phyloP scores from a whole-genome alignment of 2,329 filamentous ascomycete species.

The Thielaviopsis euricoi region DNA sequence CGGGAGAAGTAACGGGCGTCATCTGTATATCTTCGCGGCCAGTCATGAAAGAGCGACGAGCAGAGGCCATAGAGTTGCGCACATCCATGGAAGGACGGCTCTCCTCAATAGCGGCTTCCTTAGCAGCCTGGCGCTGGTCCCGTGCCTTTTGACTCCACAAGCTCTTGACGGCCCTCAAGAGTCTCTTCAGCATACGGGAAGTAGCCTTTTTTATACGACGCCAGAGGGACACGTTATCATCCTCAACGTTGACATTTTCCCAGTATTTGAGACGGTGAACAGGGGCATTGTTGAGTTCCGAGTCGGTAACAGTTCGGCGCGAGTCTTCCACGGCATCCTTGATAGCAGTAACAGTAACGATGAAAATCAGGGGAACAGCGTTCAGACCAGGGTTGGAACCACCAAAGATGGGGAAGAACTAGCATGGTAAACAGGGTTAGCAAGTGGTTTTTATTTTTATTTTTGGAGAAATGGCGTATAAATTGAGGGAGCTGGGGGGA shows the following conservation, averaged over 20 bases:
- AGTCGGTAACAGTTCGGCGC: slow-evolving; percentile 78
- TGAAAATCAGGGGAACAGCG: slow-evolving; percentile 82
- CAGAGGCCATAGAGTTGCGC: slow-evolving; percentile 26
- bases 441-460: slow-evolving; percentile 12
- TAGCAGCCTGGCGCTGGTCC: slow-evolving; percentile 33
- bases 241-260: slow-evolving; percentile 83
- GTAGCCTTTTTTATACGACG: slow-evolving; percentile 80
- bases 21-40: slow-evolving; percentile 56
- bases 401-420: slow-evolving; percentile 96
- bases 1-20: slow-evolving; percentile 52
- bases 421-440: slow-evolving; percentile 24
- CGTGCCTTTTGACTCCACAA: slow-evolving; percentile 35
- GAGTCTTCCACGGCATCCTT: slow-evolving; percentile 97
- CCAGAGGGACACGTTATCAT: slow-evolving; percentile 76
- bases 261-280: slow-evolving; percentile 80
- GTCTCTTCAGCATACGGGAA: slow-evolving; percentile 39
- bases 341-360: slow-evolving; percentile 71
- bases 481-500: neutral
- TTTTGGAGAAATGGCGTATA: slow-evolving; percentile 12
- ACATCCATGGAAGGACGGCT: slow-evolving; percentile 41
- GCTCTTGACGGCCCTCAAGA: slow-evolving; percentile 31
- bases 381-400: slow-evolving; percentile 79
- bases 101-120: slow-evolving; percentile 27
- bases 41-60: slow-evolving; percentile 35
- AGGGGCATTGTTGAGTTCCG: slow-evolving; percentile 86